Conservation (phyloP, 306 rosid species). For the Gillenia trifoliata region DNA sequence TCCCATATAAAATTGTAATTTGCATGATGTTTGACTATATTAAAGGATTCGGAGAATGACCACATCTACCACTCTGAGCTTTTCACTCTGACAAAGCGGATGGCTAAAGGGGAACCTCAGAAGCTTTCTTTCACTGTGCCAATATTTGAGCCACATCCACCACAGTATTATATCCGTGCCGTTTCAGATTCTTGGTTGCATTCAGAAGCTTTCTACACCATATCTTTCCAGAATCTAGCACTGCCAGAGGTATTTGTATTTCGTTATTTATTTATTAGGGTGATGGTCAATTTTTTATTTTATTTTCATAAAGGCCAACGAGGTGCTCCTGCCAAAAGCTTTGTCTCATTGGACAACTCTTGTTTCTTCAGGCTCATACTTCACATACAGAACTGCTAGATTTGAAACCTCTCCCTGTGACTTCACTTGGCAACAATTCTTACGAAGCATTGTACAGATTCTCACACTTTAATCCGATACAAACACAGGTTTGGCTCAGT, state of each 20-base stretch:
- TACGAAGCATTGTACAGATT: constrained; percentile 74
- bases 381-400: constrained; percentile 93
- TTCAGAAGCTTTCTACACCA: constrained; percentile 84
- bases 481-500: constrained; percentile 74
- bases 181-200: constrained; percentile 96
- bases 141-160: constrained; percentile 98
- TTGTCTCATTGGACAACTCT: constrained; percentile 24
- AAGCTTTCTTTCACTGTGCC: constrained; percentile 95
- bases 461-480: constrained; percentile 97
- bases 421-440: constrained; percentile 68
- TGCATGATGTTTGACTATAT: constrained; percentile 25
- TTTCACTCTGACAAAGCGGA: constrained; percentile 72
- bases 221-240: constrained; percentile 78
- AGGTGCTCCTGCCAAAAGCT: constrained; percentile 12
- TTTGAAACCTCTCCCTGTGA: constrained; percentile 87
- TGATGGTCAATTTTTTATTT: background rate
- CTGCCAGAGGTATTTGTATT: constrained; percentile 68
- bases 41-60: constrained; percentile 89
- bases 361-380: constrained; percentile 58
- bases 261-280: constrained; percentile 11
- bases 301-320: background rate
- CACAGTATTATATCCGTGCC: constrained; percentile 89
- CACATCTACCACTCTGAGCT: constrained; percentile 93
- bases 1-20: constrained; percentile 7
- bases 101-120: constrained; percentile 83